Evolutionary conservation across 2,329 filamentous ascomycete species (phyloP).

Genomic region (Nemania abortiva): DNA sequence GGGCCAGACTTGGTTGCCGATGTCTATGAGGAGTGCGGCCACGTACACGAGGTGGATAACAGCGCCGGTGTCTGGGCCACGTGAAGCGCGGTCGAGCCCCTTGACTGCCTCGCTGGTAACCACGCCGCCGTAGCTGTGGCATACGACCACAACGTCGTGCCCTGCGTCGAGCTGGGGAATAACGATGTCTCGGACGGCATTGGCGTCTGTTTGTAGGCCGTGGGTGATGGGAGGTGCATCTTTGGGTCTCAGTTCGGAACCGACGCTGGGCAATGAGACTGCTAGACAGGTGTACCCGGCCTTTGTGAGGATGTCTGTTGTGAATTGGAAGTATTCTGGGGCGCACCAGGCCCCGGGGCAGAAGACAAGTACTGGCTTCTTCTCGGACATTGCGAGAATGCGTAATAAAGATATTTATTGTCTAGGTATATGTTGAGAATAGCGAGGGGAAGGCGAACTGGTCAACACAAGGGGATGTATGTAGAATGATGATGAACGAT

Average conservation of each 20-base stretch:
- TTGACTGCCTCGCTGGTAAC: slow-evolving; percentile 40
- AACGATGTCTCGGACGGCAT: slow-evolving; percentile 32
- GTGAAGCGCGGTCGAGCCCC: slow-evolving; percentile 36
- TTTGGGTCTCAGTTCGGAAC: slow-evolving; percentile 32
- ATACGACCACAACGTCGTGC: slow-evolving; percentile 37
- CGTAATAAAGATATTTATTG: slow-evolving; percentile 1
- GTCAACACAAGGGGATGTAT: not conserved
- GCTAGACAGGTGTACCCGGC: slow-evolving; percentile 37
- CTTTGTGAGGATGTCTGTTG: slow-evolving; percentile 36
- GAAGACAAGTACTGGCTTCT: slow-evolving; percentile 39
- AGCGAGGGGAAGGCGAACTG: not conserved
- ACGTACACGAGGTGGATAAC: slow-evolving; percentile 40
- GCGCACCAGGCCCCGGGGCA: slow-evolving; percentile 40
- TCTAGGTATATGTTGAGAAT: not conserved
- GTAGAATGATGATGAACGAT: slow-evolving; percentile 2
- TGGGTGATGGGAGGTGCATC: slow-evolving; percentile 31
- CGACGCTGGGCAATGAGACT: slow-evolving; percentile 37
- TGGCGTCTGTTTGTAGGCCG: slow-evolving; percentile 37
- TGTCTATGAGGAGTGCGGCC: slow-evolving; percentile 39
- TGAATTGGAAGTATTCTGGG: slow-evolving; percentile 31
- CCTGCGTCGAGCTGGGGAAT: slow-evolving; percentile 39
- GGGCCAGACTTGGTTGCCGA: slow-evolving; percentile 39
- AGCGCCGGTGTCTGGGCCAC: slow-evolving; percentile 30
- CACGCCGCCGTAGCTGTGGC: slow-evolving; percentile 43
- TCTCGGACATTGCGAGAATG: slow-evolving; percentile 24